Percentiles rank a stretch among this genome's conserved stretches.
Conservation (phyloP, 805 yeast genomes). For the Nakazawaea siamensis region DNA sequence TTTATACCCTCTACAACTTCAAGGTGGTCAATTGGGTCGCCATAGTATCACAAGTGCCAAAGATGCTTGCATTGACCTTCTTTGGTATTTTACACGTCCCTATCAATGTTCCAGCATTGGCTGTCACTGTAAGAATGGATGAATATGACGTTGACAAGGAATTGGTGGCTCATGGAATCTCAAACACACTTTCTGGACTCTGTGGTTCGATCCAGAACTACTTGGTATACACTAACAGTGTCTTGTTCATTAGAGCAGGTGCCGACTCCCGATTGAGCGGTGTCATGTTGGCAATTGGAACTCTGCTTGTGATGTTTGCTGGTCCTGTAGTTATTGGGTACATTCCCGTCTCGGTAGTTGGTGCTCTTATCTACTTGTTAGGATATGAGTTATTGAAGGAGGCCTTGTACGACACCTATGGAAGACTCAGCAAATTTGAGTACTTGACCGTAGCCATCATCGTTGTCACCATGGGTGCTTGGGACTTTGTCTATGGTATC, state of each 20-base stretch:
- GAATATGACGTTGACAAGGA: slow-evolving; percentile 88
- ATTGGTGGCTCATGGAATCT: slow-evolving; percentile 88
- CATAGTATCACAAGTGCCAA: slow-evolving; percentile 65
- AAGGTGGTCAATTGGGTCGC: slow-evolving; percentile 66
- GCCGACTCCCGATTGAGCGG: slow-evolving; percentile 90
- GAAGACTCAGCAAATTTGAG: slow-evolving; percentile 67
- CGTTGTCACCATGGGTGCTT: slow-evolving; percentile 90
- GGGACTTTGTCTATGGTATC: slow-evolving; percentile 92
- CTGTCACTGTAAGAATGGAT: slow-evolving; percentile 82
- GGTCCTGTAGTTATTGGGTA: slow-evolving; percentile 93
- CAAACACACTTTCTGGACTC: slow-evolving; percentile 78
- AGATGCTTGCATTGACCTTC: slow-evolving; percentile 92
- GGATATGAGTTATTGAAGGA: slow-evolving; percentile 89
- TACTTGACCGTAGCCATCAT: slow-evolving; percentile 78
- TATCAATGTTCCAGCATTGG: slow-evolving; percentile 94
- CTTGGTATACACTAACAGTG: slow-evolving; percentile 89
- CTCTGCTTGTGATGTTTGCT: slow-evolving; percentile 69
- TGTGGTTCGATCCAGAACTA: slow-evolving; percentile 90
- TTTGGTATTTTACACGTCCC: slow-evolving; percentile 96
- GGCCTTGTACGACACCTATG: slow-evolving; percentile 78
- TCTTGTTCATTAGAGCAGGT: slow-evolving; percentile 87
- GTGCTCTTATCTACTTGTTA: slow-evolving; percentile 78
- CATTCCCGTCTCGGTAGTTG: slow-evolving; percentile 95
- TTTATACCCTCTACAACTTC: slow-evolving; percentile 68
- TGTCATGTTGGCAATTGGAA: slow-evolving; percentile 75